Percentiles rank a stretch among this genome's conserved stretches.
Evolutionary conservation across 2,329 filamentous ascomycete species (phyloP).

Genomic region (Diaporthe vaccinii): DNA sequence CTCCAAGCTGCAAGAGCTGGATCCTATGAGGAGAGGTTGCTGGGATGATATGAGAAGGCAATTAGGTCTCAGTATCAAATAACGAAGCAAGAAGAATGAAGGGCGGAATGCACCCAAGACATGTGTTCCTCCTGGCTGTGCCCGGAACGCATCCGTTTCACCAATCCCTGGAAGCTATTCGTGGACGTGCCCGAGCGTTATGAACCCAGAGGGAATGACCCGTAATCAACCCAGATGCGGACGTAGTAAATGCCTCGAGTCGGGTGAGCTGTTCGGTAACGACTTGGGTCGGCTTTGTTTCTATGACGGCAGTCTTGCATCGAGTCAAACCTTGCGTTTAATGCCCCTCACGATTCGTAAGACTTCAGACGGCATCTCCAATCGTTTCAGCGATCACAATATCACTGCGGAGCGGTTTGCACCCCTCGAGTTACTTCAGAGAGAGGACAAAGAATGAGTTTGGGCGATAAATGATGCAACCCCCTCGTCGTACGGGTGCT

Average conservation of each 20-base stretch:
- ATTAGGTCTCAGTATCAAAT: conserved; percentile 44
- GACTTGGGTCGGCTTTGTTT: neutral
- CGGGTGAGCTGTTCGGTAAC: conserved; percentile 6
- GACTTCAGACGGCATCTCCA: conserved; percentile 24
- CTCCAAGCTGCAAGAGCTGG: conserved; percentile 74
- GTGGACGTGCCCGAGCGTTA: neutral
- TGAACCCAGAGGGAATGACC: neutral
- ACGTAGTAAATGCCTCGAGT: neutral
- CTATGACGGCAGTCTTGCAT: conserved; percentile 6
- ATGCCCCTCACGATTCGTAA: neutral
- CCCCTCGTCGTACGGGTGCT: conserved; percentile 2
- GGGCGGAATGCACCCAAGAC: conserved; percentile 8
- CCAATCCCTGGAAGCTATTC: neutral
- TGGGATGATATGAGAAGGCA: conserved; percentile 78
- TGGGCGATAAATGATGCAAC: conserved; percentile 20
- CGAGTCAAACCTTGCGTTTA: conserved; percentile 30
- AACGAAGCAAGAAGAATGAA: conserved; percentile 5
- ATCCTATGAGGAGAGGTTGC: conserved; percentile 80
- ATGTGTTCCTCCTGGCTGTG: neutral
- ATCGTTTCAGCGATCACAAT: neutral
- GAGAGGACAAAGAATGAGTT: neutral
- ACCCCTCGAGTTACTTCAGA: neutral
- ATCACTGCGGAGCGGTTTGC: neutral
- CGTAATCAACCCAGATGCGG: neutral
- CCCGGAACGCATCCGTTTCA: neutral